Evolutionary conservation across 805 yeast genomes (phyloP), one percentile per base, ranked within the genome.

Genomic region (Candida sonorensis): DNA sequence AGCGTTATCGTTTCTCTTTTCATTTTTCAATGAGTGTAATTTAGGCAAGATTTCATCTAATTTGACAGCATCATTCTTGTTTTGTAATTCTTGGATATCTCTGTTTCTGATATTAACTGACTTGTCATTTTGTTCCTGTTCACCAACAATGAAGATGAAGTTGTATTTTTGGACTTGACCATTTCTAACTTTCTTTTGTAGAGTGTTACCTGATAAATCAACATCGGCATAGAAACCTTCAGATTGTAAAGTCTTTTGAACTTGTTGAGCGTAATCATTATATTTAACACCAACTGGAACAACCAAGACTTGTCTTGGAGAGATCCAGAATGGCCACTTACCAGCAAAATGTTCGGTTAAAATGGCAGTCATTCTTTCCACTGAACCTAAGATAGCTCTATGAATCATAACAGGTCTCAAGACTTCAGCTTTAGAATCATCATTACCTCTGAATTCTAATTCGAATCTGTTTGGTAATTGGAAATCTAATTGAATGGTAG

Each of bases 251-350:
- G 61, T 60, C 53, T 81, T 75, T 51, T 79, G 77, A 44, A 92
- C 82, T 48, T 75, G 67, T 60, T 81, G 78, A 26, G 97, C 99
- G 55, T 92, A 92, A 44, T 80, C 95, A 53, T 70, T 77, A 69
- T 81, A 90, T 62, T 84, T 86, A 44, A 83, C 94, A 55, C 96
- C 97, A 50, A 92, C 97, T 48, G 98, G 98, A 19, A 92, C 92
- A 51, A 92, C 94, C 50, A 90, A 69, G 37, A 90, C 75, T 67
- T 92, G 99, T 69, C 98, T 82, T 54, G 99, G 99, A n/a, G 97
- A 88, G 57, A 92, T 72, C 98, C 98, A 92, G 74, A 92, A 85
- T 55, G 99, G 99, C 99, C 99, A 92, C 61, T 87, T 92, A 54
- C 99, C 99, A 57, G 88, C 95, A 66, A 72, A 92, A 68, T 92